Base-by-base conservation (phyloP, 1,139 yeast species). In the Meyerozyma guilliermondii region DNA sequence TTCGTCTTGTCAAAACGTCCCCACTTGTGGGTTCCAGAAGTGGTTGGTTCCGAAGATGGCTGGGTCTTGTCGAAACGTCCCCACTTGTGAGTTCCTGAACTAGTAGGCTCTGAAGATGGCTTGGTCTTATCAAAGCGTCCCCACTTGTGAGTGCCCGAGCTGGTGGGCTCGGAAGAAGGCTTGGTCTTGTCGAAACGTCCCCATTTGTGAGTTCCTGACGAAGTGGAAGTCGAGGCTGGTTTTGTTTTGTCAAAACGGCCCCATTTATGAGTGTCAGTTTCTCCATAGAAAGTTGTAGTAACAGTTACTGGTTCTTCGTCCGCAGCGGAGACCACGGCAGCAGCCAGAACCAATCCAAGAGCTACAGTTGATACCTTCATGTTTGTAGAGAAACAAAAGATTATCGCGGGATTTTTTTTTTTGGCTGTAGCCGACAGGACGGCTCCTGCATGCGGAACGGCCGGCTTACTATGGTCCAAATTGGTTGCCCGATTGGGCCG, bases 171-270 rank as follows among this genome's bases (percentile, higher is more conserved):
- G 13, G 59, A 40, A 14, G 62, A 48, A 14, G 31, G 24, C 43
- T 43, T 40, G 40, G 51, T 50, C 44, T 50, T 50, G 47, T 50
- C 50, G 28, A 50, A 50, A 28, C 47, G 41, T 5, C 53, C 51
- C 35, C 43, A 41, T 29, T 38, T 47, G 37, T 46, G 47, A 34
- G 56, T 48, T 7, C 44, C 34, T 24, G 64, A 51, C 13, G 51
- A 50, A 23, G 66, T 58, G 31, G 75, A 52, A 39, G 65, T 58
- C 27, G 63, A 48, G 10, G 66, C 55, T 17, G 57, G 52, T 48
- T 59, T 56, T 47, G 81, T 75, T 63, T 76, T 72, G 68, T 78
- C 69, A 53, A 76, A 77, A 58, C 65, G 70, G 44, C 82, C 81
- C 51, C 63, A 63, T 50, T 57, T 67, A 64, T 72, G 76, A 44